Evolutionary conservation across 2,329 filamentous ascomycete species (phyloP).

Genomic region (Alternaria postmessia): DNA sequence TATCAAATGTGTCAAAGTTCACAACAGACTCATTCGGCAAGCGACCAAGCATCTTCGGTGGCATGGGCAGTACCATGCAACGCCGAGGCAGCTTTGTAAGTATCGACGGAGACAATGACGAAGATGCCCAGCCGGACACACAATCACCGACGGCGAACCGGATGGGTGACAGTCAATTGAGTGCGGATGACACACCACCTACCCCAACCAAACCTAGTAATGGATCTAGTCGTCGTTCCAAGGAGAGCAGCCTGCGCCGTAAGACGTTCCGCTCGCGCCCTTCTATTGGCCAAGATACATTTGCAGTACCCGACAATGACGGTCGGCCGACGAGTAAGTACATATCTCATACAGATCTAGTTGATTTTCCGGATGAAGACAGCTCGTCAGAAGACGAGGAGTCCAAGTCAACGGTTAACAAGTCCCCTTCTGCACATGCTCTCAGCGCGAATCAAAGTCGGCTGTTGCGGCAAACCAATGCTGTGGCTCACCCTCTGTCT

Average conservation of each 20-base stretch:
- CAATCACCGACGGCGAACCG: conserved; percentile 64
- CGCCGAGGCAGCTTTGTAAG: conserved; percentile 78
- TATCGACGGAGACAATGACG: conserved; percentile 83
- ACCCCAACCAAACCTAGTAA: conserved; percentile 83
- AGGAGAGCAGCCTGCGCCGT: conserved; percentile 61
- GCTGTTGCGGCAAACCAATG: conserved; percentile 49
- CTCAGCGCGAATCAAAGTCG: conserved; percentile 51
- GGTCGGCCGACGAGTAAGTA: conserved; percentile 51
- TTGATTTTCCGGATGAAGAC: conserved; percentile 42
- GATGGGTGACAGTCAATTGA: conserved; percentile 62
- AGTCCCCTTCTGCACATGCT: conserved; percentile 35
- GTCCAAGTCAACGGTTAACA: conserved; percentile 43
- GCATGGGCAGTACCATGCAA: conserved; percentile 59
- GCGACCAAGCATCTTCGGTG: conserved; percentile 69
- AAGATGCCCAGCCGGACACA: conserved; percentile 58
- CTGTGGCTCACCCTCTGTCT: conserved; percentile 50
- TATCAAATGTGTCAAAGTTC: conserved; percentile 65
- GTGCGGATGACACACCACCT: conserved; percentile 81
- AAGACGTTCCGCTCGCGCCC: conserved; percentile 57
- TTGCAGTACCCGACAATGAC: conserved; percentile 50
- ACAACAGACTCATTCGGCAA: conserved; percentile 74
- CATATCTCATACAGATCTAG: conserved; percentile 14
- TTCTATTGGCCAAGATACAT: conserved; percentile 58
- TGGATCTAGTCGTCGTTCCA: conserved; percentile 56
- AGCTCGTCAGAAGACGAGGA: conserved; percentile 40